Evolutionary conservation across 2,329 filamentous ascomycete genomes (phyloP).

Genomic region (Escovopsis sp.): DNA sequence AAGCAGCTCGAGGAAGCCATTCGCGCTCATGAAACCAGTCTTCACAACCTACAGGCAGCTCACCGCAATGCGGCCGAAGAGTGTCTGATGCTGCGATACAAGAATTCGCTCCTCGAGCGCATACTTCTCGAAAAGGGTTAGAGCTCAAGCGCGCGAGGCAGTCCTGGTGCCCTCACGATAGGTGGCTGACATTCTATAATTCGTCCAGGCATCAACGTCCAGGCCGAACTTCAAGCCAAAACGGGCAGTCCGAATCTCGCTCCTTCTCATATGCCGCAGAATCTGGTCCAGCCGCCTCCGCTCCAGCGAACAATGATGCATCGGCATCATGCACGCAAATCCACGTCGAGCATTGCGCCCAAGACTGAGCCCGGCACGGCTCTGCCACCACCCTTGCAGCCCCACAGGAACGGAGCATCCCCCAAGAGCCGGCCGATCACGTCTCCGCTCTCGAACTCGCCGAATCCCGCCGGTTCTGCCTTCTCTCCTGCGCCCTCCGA

Average conservation of each 20-base stretch:
- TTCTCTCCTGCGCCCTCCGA: slow-evolving; percentile 33
- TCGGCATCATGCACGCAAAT: slow-evolving; percentile 60
- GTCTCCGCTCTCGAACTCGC: slow-evolving; percentile 55
- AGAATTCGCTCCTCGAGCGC: slow-evolving; percentile 90
- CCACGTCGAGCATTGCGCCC: slow-evolving; percentile 58
- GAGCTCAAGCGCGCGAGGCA: not conserved
- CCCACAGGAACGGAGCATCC: slow-evolving; percentile 42
- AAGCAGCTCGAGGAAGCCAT: slow-evolving; percentile 97
- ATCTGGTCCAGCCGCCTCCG: slow-evolving; percentile 56
- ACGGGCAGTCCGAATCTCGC: slow-evolving; percentile 72
- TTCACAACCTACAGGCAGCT: slow-evolving; percentile 84
- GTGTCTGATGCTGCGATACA: slow-evolving; percentile 95
- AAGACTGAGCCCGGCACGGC: slow-evolving; percentile 47
- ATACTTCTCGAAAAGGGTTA: slow-evolving; percentile 92
- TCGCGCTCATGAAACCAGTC: slow-evolving; percentile 86
- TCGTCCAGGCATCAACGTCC: slow-evolving; percentile 75
- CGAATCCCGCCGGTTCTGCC: slow-evolving; percentile 31
- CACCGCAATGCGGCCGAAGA: slow-evolving; percentile 92
- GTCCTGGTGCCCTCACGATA: no score
- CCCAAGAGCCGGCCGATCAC: slow-evolving; percentile 70
- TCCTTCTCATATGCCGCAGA: slow-evolving; percentile 52
- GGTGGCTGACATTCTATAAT: not conserved
- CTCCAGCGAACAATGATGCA: slow-evolving; percentile 72
- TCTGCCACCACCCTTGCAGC: slow-evolving; percentile 30
- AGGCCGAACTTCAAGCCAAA: slow-evolving; percentile 87